Base-by-base conservation (phyloP, 1,139 yeast species). In the Lodderomyces oxycetoniae region DNA sequence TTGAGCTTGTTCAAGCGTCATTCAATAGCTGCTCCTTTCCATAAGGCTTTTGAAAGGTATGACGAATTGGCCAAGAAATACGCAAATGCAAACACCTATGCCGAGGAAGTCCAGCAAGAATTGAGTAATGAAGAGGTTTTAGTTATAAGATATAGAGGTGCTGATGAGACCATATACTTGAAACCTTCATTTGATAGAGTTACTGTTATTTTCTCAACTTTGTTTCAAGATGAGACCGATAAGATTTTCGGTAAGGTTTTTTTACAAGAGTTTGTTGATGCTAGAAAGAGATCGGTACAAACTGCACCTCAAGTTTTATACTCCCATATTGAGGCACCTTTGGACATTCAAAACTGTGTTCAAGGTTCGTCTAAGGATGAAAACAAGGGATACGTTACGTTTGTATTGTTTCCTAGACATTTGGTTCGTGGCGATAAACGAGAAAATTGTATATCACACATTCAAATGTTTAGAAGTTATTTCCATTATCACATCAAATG, bases 401-500 rank as follows among this genome's bases (percentile, higher is more conserved):
- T 83, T 65, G 91, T 84, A 24, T 66, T 83, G 44, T 65, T 74
- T 65, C 80, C 88, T 37, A 74, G 94, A 59, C 91, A 83, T 58
- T 60, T 85, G 59, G 71, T 77, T 23, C 72, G 78, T 33, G 73
- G 73, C 5, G 87, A 82, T 45, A 78, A 86, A 48, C 74, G 87
- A 53, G 89, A 88, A 52, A 81, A 77, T 55, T 80, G 94, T 52
- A 86, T 87, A 47, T 79, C 93, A 26, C 95, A 86, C 59, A 84
- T 91, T 51, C 89, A 88, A 56, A 71, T 86, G 44, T 93, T 91
- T 66, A 75, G 99, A 62, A 93, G 88, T 57, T 91, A 89, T 63
- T 89, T 91, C 82, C 98, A 91, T 60, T 91, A 89, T 63, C 99
- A 91, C 58, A 91, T 91, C 67, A 91, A 91, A 64, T 89, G 96